Evolutionary conservation across 179 eudicot species (phyloP).

Genomic region (Actinidia arguta): DNA sequence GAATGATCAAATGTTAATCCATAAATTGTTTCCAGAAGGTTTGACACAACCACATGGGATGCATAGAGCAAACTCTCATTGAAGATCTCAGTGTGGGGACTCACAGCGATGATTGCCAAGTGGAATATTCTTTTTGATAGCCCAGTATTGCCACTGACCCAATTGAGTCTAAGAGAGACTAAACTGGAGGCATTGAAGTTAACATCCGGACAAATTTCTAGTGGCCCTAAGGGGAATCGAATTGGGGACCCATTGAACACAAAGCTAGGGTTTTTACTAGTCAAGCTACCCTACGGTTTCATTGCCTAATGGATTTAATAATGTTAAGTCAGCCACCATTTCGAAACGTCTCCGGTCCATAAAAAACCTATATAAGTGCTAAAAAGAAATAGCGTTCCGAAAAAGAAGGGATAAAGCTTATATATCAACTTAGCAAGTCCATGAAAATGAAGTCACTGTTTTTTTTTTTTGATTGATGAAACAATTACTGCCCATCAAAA

Average conservation of each 20-base stretch:
- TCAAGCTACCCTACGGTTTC: background rate
- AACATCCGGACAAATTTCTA: too few species aligned
- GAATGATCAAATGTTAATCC: constrained; percentile 31
- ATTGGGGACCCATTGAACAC: too few species aligned
- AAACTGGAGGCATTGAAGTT: too few species aligned
- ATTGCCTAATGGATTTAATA: constrained; percentile 54
- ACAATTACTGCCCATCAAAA: background rate
- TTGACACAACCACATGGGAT: constrained; percentile 33
- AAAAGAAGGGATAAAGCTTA: background rate
- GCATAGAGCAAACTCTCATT: constrained; percentile 36
- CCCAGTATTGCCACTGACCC: too few species aligned
- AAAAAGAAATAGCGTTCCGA: constrained; percentile 12
- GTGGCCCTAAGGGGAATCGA: too few species aligned
- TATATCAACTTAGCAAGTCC: background rate
- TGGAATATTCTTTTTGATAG: constrained; percentile 7
- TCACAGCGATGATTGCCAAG: constrained; percentile 51
- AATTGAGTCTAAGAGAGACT: too few species aligned
- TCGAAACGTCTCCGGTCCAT: constrained; percentile 54
- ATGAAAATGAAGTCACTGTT: background rate
- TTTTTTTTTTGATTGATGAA: background rate
- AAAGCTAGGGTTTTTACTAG: too few species aligned
- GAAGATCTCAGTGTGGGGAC: constrained; percentile 61
- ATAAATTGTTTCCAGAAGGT: constrained; percentile 47
- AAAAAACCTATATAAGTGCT: constrained; percentile 66
- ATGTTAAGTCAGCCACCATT: constrained; percentile 34